phyloP scores from a whole-genome alignment of 441 rosid genomes.

The Bruguiera hainesii region DNA sequence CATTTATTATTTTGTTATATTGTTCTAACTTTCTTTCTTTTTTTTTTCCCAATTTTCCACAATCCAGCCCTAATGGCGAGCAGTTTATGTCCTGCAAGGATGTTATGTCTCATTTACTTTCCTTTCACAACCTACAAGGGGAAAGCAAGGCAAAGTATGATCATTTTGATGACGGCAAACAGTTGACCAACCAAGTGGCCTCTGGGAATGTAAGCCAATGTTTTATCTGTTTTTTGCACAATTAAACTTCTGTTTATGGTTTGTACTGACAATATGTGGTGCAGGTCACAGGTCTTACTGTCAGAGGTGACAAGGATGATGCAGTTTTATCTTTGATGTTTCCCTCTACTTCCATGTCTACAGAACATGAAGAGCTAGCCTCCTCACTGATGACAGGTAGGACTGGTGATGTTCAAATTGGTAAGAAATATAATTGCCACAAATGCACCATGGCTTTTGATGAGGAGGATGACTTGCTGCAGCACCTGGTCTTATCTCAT shows the following conservation, averaged over 20 bases:
- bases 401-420: constrained; percentile 33
- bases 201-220: constrained; percentile 35
- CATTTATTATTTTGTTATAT: not conserved
- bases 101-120: constrained; percentile 46
- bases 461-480: constrained; percentile 54
- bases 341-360: constrained; percentile 25
- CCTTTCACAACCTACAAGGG: constrained; percentile 35
- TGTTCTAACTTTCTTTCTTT: constrained; percentile 12
- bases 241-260: constrained; percentile 12
- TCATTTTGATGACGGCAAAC: constrained; percentile 23
- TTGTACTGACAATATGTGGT: constrained; percentile 25
- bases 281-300: constrained; percentile 31
- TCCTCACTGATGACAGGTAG: constrained; percentile 22
- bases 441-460: constrained; percentile 57
- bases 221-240: not conserved
- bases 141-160: constrained; percentile 15
- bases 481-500: constrained; percentile 61
- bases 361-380: constrained; percentile 29
- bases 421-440: constrained; percentile 52
- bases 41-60: constrained; percentile 16
- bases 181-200: constrained; percentile 22
- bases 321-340: constrained; percentile 25
- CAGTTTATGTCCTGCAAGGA: constrained; percentile 71
- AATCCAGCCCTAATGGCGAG: constrained; percentile 64
- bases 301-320: constrained; percentile 24